A percentile compares a stretch with the other conserved stretches of the same genome.
Conservation (phyloP, 768 basidiomycete species). For the Termitomyces sp. region DNA sequence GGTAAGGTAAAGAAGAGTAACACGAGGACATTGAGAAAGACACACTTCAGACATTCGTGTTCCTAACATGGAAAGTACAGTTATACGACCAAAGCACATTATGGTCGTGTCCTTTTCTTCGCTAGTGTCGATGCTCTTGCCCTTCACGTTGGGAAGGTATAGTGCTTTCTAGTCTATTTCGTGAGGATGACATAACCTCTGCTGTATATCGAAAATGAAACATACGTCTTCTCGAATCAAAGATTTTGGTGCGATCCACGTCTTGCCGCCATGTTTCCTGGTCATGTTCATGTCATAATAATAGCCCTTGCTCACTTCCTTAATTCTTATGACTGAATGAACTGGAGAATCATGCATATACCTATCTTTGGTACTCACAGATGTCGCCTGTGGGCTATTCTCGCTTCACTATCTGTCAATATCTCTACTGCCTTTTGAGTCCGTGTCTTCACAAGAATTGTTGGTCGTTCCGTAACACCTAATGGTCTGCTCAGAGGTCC, state of each 20-base stretch:
- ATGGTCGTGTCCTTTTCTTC: slow-evolving; percentile 69
- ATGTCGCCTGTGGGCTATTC: slow-evolving; percentile 68
- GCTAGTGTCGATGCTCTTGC: slow-evolving; percentile 58
- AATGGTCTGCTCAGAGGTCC: slow-evolving; percentile 59
- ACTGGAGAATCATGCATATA: not conserved
- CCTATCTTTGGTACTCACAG: slow-evolving; percentile 32
- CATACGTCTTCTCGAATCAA: slow-evolving; percentile 89
- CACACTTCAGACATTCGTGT: slow-evolving; percentile 84
- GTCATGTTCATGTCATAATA: slow-evolving; percentile 83
- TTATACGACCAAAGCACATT: slow-evolving; percentile 72
- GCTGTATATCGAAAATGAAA: slow-evolving; percentile 8
- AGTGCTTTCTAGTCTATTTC: slow-evolving; percentile 68
- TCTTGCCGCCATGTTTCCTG: slow-evolving; percentile 83
- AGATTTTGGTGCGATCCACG: slow-evolving; percentile 88
- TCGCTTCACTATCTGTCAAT: slow-evolving; percentile 60
- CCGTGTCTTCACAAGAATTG: slow-evolving; percentile 53
- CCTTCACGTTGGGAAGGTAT: slow-evolving; percentile 85
- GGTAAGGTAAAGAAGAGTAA: not conserved
- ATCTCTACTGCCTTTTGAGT: slow-evolving; percentile 63
- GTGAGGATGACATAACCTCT: not conserved
- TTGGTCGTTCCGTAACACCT: slow-evolving; percentile 71
- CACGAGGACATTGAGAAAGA: not conserved
- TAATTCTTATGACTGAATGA: slow-evolving; percentile 30
- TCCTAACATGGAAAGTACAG: slow-evolving; percentile 78
- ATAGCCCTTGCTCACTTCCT: slow-evolving; percentile 71